Base-by-base conservation (phyloP, 1,139 yeast species). In the Petasospora rhodanensis region DNA sequence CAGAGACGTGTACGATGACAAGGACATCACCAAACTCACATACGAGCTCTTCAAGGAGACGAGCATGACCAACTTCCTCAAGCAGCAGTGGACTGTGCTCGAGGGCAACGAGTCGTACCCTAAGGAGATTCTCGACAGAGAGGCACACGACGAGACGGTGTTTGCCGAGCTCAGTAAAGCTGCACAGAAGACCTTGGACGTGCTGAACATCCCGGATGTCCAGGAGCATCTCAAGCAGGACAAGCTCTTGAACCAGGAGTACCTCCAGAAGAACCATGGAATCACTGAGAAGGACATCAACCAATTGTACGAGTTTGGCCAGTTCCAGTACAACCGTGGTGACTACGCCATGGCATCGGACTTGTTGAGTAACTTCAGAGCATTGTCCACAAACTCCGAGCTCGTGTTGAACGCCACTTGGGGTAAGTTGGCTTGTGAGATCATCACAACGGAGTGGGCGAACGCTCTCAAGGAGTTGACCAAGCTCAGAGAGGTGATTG, bases 361-460 rank as follows among this genome's bases (percentile, higher is more conserved):
- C 49, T 59, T 73, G 41, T 56, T 75, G 40, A 68, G 68, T 47
- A 76, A 72, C 51, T 75, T 73, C 53, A 61, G 78, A 52, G 64
- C 70, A 12, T 58, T 75, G 18, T 71, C 79, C 14, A 68, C 71
- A 22, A 68, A 74, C 49, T 58, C 58, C 40, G 68, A 70, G 18
- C 55, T 68, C 40, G 65, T 69, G 39, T 54, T 69, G 30, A 70
- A 73, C 36, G 77, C 80, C 16, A 72, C 79, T n/a, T 75, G 80
- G 79, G 80, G 80, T 50, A 70, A 70, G 48, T 58, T 76, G 13
- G 78, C 81, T 2, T 64, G 74, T 25, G 79, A 73, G 44, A 72
- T 76, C 41, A 60, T 74, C 41, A 62, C 69, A 23, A 56, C 66
- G 38, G 68, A 74, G 40, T 70, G 74, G 72, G 66, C 61, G 18